Base-by-base conservation (phyloP, 345 rosid genomes). In the Populus davidiana region DNA sequence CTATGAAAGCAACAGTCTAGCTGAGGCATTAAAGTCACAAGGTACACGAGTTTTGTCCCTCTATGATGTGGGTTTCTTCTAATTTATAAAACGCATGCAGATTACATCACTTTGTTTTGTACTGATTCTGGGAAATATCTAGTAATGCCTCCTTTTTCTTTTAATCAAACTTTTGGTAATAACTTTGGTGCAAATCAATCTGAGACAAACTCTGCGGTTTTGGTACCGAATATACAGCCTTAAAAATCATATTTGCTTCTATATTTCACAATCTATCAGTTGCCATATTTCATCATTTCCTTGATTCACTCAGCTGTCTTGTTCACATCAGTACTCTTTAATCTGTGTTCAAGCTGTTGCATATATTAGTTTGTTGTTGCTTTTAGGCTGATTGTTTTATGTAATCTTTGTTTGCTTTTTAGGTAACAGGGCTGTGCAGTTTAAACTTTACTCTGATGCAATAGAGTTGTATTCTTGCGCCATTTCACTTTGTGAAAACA, bases 351-450 rank as follows among this genome's bases (percentile, higher is more conserved):
- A 73, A 63, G 69, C 68, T 64, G 21, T n/a, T 14, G 29, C 35
- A 41, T 10, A 4, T n/a, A 6, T 14, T 75, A 29, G n/a, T 6
- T 5, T 64, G n/a, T 16, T 16, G 12, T 64, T 27, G 25, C 31
- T 78, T 33, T 64, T 33, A 5, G 39, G 80, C 74, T 74, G 70
- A 78, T 77, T 82, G 25, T 67, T 47, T 56, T 71, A 49, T 76
- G 75, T 74, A 61, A 73, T 80, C 20, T 73, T 68, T 50, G 78
- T 78, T 72, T 82, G 68, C 65, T 80, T 75, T 50, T 78, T 80
- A 94, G 98, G 98, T 85, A 94, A 94, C 92, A 89, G 76, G 86
- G 94, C 91, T 2, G 85, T 91, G 96, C 96, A 89, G 83, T 87
- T 85, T 44, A 87, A 87, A 87, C 83, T 67, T n/a, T 94, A 88